Percentiles rank a stretch among this genome's conserved stretches.
phyloP scores from a whole-genome alignment of 352 stramenopile species.

The Salisapilia sapeloensis region DNA sequence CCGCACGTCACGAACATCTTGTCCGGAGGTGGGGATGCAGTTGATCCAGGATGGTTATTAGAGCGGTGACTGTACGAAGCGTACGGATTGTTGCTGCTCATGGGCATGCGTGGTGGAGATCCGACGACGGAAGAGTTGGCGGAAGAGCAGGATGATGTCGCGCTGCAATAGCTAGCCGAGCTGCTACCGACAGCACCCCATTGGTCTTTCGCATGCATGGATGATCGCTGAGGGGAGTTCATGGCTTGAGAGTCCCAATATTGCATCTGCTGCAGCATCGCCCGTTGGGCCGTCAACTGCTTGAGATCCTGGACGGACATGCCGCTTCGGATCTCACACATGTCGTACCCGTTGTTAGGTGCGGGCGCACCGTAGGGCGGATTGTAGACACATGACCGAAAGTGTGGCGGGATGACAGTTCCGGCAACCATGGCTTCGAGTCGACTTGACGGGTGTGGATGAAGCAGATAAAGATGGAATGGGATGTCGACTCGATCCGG shows the following conservation, averaged over 20 bases:
- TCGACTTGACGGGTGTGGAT: too few species aligned
- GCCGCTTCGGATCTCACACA: conserved; percentile 58
- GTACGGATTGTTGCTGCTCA: conserved; percentile 3
- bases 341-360: conserved; percentile 13
- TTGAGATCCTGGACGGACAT: conserved; percentile 79
- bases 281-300: conserved; percentile 57
- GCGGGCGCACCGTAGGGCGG: neutral
- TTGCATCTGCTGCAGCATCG: conserved; percentile 41
- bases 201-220: conserved; percentile 9
- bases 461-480: too few species aligned
- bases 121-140: too few species aligned
- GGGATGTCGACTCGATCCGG: too few species aligned
- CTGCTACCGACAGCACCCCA: too few species aligned
- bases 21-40: conserved; percentile 13
- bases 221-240: conserved; percentile 24
- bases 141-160: conserved; percentile 6
- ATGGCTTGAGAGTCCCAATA: conserved; percentile 30
- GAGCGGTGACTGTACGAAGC: conserved; percentile 4
- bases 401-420: too few species aligned
- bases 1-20: conserved; percentile 72
- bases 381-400: too few species aligned
- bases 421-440: too few species aligned
- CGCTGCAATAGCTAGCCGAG: conserved; percentile 8
- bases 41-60: too few species aligned
- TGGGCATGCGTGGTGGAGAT: too few species aligned